phyloP scores from a whole-genome alignment of 805 yeast genomes.

The Ascoidea tarda region DNA sequence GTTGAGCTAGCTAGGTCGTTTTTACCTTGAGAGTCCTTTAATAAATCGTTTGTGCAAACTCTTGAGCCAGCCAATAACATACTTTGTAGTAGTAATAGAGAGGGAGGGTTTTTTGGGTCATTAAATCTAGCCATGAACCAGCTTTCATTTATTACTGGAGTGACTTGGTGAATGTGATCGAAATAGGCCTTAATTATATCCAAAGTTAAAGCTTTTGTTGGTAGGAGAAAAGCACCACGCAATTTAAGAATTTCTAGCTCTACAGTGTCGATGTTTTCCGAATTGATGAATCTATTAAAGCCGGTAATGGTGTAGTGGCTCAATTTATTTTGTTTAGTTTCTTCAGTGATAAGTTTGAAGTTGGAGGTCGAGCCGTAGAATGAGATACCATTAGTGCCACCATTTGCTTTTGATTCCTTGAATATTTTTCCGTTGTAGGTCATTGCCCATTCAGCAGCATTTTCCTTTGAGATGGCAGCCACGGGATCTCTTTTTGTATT shows the following conservation, averaged over 20 bases:
- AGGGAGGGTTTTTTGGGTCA: slow-evolving; percentile 32
- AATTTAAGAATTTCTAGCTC: slow-evolving; percentile 51
- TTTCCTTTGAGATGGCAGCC: slow-evolving; percentile 18
- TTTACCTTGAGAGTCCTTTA: slow-evolving; percentile 29
- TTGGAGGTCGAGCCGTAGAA: slow-evolving; percentile 42
- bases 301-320: slow-evolving; percentile 14
- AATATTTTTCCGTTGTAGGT: slow-evolving; percentile 14
- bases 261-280: slow-evolving; percentile 26
- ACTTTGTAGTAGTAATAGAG: slow-evolving; percentile 50
- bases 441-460: slow-evolving; percentile 11
- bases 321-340: slow-evolving; percentile 28
- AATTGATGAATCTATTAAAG: slow-evolving; percentile 8
- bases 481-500: slow-evolving; percentile 18
- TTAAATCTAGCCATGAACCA: slow-evolving; percentile 45
- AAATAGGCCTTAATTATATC: slow-evolving; percentile 52
- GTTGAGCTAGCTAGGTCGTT: slow-evolving; percentile 40
- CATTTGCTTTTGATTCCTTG: slow-evolving; percentile 7
- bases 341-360: slow-evolving; percentile 29
- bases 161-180: slow-evolving; percentile 46
- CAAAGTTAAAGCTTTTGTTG: slow-evolving; percentile 41
- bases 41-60: slow-evolving; percentile 37
- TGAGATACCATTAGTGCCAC: slow-evolving; percentile 19
- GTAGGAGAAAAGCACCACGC: slow-evolving; percentile 60
- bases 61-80: slow-evolving; percentile 58
- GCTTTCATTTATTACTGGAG: slow-evolving; percentile 53